These are phyloP conservation scores for Magnolia officinalis DNA, from an alignment of 164 flowering plant genomes.

Conservation along the genomic window DNA sequence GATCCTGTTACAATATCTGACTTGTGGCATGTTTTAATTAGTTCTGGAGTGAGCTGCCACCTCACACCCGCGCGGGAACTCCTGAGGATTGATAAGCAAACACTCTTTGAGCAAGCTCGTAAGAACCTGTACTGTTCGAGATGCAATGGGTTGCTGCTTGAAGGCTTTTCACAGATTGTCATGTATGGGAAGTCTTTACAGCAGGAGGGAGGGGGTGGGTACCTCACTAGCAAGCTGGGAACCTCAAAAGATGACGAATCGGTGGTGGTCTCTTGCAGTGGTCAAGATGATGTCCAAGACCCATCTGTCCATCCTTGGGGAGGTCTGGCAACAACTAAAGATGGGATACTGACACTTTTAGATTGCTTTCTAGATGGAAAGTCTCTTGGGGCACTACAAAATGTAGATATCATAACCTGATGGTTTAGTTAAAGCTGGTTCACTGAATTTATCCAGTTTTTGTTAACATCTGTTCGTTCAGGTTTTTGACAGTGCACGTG, in stretches of 20 bases:
- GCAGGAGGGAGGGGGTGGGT: constrained; percentile 48
- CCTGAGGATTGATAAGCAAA: constrained; percentile 79
- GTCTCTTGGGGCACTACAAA: constrained; percentile 81
- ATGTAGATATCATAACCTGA: constrained; percentile 36
- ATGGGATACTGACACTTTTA: constrained; percentile 80
- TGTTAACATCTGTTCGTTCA: constrained; percentile 26
- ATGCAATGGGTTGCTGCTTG: constrained; percentile 93
- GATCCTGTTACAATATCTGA: neutral
- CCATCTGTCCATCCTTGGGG: constrained; percentile 98
- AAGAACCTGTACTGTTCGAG: constrained; percentile 96
- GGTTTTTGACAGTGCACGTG: constrained; percentile 95
- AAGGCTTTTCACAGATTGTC: constrained; percentile 87
- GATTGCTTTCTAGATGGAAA: constrained; percentile 72
- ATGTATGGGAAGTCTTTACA: constrained; percentile 85
- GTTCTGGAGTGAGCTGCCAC: constrained; percentile 92
- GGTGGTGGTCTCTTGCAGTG: constrained; percentile 12
- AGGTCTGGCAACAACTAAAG: constrained; percentile 77
- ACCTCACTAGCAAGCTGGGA: constrained; percentile 30
- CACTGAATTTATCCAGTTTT: neutral
- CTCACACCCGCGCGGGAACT: constrained; percentile 72
- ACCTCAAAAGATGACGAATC: constrained; percentile 30
- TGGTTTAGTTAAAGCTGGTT: neutral
- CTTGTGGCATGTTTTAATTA: constrained; percentile 15
- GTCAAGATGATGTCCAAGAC: constrained; percentile 72
- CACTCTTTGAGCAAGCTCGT: constrained; percentile 92